A percentile compares a stretch with the other conserved stretches of the same genome.
Evolutionary conservation across 2,329 filamentous ascomycete genomes (phyloP).

Genomic region (Diaporthe helianthi): DNA sequence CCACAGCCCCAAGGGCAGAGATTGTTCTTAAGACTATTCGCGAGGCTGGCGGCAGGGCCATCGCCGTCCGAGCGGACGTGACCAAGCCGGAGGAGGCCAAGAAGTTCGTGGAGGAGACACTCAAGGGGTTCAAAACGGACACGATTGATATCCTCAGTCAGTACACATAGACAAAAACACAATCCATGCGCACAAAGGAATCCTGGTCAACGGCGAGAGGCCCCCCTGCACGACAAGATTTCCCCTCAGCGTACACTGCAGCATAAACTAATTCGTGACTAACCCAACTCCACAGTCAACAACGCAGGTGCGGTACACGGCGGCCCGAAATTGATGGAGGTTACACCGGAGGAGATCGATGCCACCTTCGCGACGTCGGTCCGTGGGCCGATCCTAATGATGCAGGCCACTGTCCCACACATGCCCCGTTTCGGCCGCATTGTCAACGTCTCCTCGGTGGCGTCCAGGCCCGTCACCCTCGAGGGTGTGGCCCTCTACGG

Average conservation of each 20-base stretch:
- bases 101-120: constrained; percentile 45
- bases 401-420: constrained; percentile 44
- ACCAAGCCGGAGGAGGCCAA: constrained; percentile 43
- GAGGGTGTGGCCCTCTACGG: constrained; percentile 38
- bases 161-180: too few species aligned
- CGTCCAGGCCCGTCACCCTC: constrained; percentile 37
- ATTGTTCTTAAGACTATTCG: constrained; percentile 41
- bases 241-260: not conserved
- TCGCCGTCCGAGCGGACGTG: constrained; percentile 46
- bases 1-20: constrained; percentile 41
- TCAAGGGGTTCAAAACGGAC: constrained; percentile 44
- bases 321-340: constrained; percentile 36
- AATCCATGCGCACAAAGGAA: not conserved
- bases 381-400: constrained; percentile 45
- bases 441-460: constrained; percentile 44
- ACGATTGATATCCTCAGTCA: constrained; percentile 51
- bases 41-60: constrained; percentile 41
- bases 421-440: constrained; percentile 47
- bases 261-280: constrained; percentile 4
- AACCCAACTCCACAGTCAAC: constrained; percentile 43
- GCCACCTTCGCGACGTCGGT: constrained; percentile 45
- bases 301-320: constrained; percentile 44
- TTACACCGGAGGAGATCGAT: constrained; percentile 40
- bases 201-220: not conserved
- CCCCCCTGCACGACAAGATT: not conserved